A percentile compares a stretch with the other conserved stretches of the same genome.
These are phyloP conservation scores for Russula virescens DNA, from an alignment of 768 basidiomycete species.

Conservation along the genomic window DNA sequence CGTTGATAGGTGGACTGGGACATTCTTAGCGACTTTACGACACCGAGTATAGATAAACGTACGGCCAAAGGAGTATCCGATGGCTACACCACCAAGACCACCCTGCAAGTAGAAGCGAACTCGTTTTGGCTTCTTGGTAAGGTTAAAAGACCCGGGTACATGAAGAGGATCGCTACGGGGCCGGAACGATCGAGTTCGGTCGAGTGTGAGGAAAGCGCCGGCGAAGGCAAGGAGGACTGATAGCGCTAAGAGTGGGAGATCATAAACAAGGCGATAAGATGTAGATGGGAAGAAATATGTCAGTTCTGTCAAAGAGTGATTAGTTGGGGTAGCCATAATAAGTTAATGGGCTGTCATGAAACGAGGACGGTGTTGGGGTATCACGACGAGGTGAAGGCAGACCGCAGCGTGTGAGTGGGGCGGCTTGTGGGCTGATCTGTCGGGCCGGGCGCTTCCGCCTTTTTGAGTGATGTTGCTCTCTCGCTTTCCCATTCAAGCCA, in stretches of 20 bases:
- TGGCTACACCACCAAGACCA: conserved; percentile 55
- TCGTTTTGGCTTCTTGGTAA: conserved; percentile 26
- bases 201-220: conserved; percentile 68
- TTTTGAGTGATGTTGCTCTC: not conserved
- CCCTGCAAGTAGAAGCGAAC: conserved; percentile 46
- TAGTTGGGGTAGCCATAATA: conserved; percentile 13
- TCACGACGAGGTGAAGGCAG: not conserved
- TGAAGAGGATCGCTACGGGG: conserved; percentile 34
- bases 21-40: conserved; percentile 6
- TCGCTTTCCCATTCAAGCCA: not conserved
- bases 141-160: conserved; percentile 26
- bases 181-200: conserved; percentile 59
- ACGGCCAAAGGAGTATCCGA: conserved; percentile 59
- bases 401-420: too few relatives aligned
- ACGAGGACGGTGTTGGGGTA: not conserved
- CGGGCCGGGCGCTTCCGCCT: not conserved
- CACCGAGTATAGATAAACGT: conserved; percentile 27
- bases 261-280: conserved; percentile 49
- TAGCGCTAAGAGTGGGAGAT: conserved; percentile 53
- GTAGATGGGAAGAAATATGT: conserved; percentile 41
- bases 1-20: conserved; percentile 51
- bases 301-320: conserved; percentile 9
- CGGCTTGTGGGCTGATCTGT: too few relatives aligned
- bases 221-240: conserved; percentile 55
- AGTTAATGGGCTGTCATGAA: not conserved